Percentiles rank a stretch among this genome's conserved stretches.
phyloP scores from a whole-genome alignment of 371 early-diverging fungal genomes.

The Basidiobolus meristosporus region DNA sequence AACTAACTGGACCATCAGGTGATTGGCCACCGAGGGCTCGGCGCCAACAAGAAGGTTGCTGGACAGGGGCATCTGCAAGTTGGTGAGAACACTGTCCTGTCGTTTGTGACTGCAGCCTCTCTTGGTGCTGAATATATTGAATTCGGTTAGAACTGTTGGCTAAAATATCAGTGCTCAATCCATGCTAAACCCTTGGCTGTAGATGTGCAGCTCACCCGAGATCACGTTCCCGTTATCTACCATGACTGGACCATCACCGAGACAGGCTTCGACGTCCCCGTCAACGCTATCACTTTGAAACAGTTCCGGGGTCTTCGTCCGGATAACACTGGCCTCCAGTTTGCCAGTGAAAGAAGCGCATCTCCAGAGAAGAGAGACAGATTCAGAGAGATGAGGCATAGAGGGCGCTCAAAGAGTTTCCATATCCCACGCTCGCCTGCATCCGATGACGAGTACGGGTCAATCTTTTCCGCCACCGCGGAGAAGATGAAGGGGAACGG shows the following conservation, averaged over 20 bases:
- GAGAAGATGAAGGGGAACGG: conserved; percentile 45
- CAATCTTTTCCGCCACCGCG: neutral
- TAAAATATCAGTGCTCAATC: too few species aligned
- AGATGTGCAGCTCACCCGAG: conserved; percentile 92
- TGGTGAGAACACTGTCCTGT: conserved; percentile 86
- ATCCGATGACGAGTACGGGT: too few species aligned
- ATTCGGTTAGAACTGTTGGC: conserved; percentile 46
- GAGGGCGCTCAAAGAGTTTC: conserved; percentile 1
- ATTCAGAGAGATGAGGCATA: neutral
- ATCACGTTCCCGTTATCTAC: conserved; percentile 78
- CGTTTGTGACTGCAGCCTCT: conserved; percentile 73
- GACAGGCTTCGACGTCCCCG: conserved; percentile 62
- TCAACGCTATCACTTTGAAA: conserved; percentile 43
- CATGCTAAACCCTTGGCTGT: neutral
- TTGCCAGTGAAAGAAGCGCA: conserved; percentile 3
- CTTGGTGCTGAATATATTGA: conserved; percentile 86
- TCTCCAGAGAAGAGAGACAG: neutral
- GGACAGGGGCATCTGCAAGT: conserved; percentile 35
- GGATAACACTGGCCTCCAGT: too few species aligned
- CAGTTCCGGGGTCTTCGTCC: conserved; percentile 42
- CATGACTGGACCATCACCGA: conserved; percentile 89
- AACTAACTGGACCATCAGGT: conserved; percentile 12
- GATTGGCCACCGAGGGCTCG: conserved; percentile 91
- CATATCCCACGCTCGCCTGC: neutral
- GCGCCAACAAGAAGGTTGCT: conserved; percentile 52